Evolutionary conservation across 306 rosid species (phyloP).

Genomic region (Pueraria montana): DNA sequence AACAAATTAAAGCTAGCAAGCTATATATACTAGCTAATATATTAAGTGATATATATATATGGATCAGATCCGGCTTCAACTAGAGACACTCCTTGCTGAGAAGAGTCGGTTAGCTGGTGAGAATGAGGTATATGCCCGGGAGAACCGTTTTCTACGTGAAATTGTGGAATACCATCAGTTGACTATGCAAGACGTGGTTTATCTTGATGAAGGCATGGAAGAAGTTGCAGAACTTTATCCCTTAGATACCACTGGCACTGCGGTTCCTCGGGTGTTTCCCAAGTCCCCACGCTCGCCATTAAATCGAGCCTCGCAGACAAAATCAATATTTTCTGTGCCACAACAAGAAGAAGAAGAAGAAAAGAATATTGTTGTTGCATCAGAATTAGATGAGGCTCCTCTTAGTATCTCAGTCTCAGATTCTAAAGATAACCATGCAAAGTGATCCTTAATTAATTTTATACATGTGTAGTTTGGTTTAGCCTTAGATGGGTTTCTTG

Average conservation of each 20-base stretch:
- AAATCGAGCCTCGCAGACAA: neutral
- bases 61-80: constrained; percentile 84
- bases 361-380: neutral
- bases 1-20: too few species aligned
- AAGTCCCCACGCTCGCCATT: constrained; percentile 55
- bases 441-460: neutral
- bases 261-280: constrained; percentile 33
- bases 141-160: constrained; percentile 89
- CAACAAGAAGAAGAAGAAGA: constrained; percentile 24
- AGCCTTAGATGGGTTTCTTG: constrained; percentile 28
- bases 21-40: too few species aligned
- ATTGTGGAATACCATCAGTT: constrained; percentile 91
- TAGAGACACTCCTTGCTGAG: constrained; percentile 90
- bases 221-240: constrained; percentile 79
- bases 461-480: neutral
- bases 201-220: constrained; percentile 77
- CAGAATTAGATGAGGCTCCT: constrained; percentile 32
- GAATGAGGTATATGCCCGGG: constrained; percentile 82
- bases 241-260: constrained; percentile 43
- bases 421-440: constrained; percentile 1
- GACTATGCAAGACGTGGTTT: constrained; percentile 84
- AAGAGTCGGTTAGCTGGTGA: constrained; percentile 86
- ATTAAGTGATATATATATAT: too few species aligned
- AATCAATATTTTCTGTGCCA: constrained; percentile 47
- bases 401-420: neutral